Base-by-base conservation (phyloP, 768 basidiomycete genomes). In the Coprinellus micaceus region DNA sequence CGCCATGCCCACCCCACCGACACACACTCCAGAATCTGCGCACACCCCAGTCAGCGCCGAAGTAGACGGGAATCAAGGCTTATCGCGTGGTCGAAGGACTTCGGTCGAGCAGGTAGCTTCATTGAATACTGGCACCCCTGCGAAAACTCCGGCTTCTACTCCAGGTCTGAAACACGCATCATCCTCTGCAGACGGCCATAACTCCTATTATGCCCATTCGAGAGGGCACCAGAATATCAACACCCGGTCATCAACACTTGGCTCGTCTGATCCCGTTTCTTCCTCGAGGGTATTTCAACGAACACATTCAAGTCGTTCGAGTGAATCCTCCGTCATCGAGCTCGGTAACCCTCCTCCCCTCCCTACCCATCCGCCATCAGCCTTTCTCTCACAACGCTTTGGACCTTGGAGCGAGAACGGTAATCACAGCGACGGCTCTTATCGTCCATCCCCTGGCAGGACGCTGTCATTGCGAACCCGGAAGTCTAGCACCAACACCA, bases 341-440 rank as follows among this genome's bases (percentile, higher is more conserved):
- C 22, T 41, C 4, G 41, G 28, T 37, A 6, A 25, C 11, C 53
- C 43, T 22, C 39, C 49, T 44, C 40, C 54, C 29, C 54, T 47
- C 10, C 41, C 45, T 2, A n/a, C n/a, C n/a, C 48, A 46, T 15
- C 56, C 26, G 10, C 49, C 49, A 7, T 40, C 49, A 10, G 41
- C 26, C 12, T 56, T 46, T 19, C 40, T 24, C 28, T 15, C 9
- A 21, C 24, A 41, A 11, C 39, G 52, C 17, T 51, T 57, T 39
- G 17, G 24, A 2, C 52, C 56, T 10, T 39, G 48, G 10, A 33
- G 40, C 22, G 56, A 57, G 26, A 25, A 40, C 11, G 56, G 56
- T 3, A 36, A 57, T 40, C 36, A 37, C 17, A 57, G 56, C 25
- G 56, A 57, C 28, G 36, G 56, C 25, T 48, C 44, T 17, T 28